Evolutionary conservation across 2,329 filamentous ascomycete species (phyloP).

Genomic region (Aspergillus sp.): DNA sequence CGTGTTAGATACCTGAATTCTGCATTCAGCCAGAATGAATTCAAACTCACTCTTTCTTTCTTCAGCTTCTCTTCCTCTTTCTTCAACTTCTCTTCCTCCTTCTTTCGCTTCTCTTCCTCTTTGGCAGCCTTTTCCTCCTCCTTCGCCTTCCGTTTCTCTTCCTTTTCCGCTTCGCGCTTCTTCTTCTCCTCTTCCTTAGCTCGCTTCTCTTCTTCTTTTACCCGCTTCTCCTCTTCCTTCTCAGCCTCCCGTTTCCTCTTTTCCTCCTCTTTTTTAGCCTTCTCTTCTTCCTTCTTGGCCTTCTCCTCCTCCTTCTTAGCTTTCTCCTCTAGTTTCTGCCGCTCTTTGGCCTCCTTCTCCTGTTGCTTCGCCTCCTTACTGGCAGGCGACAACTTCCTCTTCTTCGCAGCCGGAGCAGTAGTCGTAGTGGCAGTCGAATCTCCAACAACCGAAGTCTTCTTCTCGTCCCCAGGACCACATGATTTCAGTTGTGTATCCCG

Average conservation of each 20-base stretch:
- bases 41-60: conserved; percentile 45
- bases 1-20: conserved; percentile 22
- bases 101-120: conserved; percentile 51
- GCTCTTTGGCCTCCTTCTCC: conserved; percentile 32
- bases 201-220: conserved; percentile 37
- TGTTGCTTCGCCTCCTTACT: conserved; percentile 29
- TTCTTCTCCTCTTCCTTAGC: conserved; percentile 51
- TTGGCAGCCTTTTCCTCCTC: conserved; percentile 42
- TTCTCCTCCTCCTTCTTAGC: conserved; percentile 29
- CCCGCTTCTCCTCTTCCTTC: conserved; percentile 38
- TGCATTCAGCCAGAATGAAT: conserved; percentile 24
- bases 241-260: conserved; percentile 37
- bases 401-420: conserved; percentile 29
- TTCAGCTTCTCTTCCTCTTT: conserved; percentile 45
- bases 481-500: background rate
- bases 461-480: background rate
- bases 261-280: conserved; percentile 49
- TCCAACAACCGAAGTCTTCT: background rate
- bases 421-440: conserved; percentile 1
- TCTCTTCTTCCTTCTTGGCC: conserved; percentile 51
- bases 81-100: conserved; percentile 48
- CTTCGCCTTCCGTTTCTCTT: conserved; percentile 47
- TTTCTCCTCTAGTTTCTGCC: conserved; percentile 18
- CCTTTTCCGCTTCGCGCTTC: conserved; percentile 48
- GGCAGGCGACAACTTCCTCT: conserved; percentile 35